Evolutionary conservation across 345 rosid genomes (phyloP).

Genomic region (Schrenkiella parvula): DNA sequence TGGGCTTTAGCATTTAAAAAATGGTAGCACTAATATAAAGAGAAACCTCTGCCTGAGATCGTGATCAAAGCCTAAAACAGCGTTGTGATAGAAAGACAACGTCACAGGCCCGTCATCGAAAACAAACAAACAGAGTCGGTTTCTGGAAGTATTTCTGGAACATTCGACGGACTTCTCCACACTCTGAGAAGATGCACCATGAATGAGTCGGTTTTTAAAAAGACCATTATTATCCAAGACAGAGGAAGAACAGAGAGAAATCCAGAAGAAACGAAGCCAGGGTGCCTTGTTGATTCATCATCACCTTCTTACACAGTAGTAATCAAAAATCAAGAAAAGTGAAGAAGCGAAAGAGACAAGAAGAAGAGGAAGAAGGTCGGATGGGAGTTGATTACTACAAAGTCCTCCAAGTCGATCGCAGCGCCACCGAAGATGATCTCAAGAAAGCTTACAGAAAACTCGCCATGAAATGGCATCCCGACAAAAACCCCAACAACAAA

Average conservation of each 20-base stretch:
- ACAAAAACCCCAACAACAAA: constrained; percentile 43
- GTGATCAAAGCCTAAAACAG: too few species aligned
- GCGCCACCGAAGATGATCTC: constrained; percentile 55
- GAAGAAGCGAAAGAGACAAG: constrained; percentile 38
- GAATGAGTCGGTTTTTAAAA: constrained; percentile 6
- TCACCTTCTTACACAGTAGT: too few species aligned
- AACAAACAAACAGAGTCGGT: not conserved
- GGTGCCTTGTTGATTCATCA: not conserved
- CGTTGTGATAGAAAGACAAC: not conserved
- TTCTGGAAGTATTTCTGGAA: constrained; percentile 30
- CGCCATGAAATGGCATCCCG: constrained; percentile 42
- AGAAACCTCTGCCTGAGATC: too few species aligned
- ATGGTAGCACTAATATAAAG: too few species aligned
- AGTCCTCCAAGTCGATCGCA: constrained; percentile 48
- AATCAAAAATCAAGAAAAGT: not conserved
- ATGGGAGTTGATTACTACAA: constrained; percentile 71
- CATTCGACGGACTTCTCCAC: constrained; percentile 30
- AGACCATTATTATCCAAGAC: not conserved
- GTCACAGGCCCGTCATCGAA: not conserved
- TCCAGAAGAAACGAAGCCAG: not conserved
- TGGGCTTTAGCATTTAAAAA: constrained; percentile 11
- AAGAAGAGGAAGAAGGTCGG: not conserved
- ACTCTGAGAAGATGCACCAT: constrained; percentile 17
- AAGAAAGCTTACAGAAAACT: constrained; percentile 63
- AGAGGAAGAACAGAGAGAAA: not conserved